These are phyloP conservation scores for Xylariaceae sp. DNA, from an alignment of 2,329 filamentous ascomycete genomes.

Conservation along the genomic window DNA sequence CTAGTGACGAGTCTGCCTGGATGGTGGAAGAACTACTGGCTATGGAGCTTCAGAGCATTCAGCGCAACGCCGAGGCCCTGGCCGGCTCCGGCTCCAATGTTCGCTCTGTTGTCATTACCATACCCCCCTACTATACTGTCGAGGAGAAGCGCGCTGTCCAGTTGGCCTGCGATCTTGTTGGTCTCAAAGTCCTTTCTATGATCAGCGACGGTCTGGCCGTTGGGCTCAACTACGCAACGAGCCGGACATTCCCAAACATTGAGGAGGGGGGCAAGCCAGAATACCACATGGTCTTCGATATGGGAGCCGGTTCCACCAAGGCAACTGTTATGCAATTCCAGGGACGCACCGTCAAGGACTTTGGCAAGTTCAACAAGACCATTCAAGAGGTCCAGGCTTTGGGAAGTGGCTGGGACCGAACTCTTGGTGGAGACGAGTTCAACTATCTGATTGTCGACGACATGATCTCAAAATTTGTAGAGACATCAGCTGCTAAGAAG, in stretches of 20 bases:
- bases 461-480: conserved; percentile 77
- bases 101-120: conserved; percentile 80
- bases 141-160: conserved; percentile 87
- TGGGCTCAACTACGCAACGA: conserved; percentile 91
- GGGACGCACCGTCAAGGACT: conserved; percentile 82
- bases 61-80: conserved; percentile 79
- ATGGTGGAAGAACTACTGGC: conserved; percentile 90
- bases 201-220: conserved; percentile 90
- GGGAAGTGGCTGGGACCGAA: conserved; percentile 83
- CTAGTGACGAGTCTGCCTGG: conserved; percentile 61
- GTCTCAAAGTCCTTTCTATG: conserved; percentile 78
- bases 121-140: conserved; percentile 84
- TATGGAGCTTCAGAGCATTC: conserved; percentile 93
- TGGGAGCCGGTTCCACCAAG: conserved; percentile 93
- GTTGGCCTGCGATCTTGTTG: conserved; percentile 81
- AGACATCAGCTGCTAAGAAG: conserved; percentile 65
- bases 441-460: conserved; percentile 87
- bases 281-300: conserved; percentile 91
- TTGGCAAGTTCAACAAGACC: conserved; percentile 93
- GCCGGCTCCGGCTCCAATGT: conserved; percentile 74
- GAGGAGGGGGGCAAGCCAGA: conserved; percentile 83
- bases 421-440: conserved; percentile 83
- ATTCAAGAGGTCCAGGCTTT: conserved; percentile 91
- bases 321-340: conserved; percentile 90
- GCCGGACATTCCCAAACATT: conserved; percentile 81